Evolutionary conservation across 169 alveolate genomes (phyloP), one percentile per base, ranked within the genome.

Genomic region (Cryptosporidium andersoni): DNA sequence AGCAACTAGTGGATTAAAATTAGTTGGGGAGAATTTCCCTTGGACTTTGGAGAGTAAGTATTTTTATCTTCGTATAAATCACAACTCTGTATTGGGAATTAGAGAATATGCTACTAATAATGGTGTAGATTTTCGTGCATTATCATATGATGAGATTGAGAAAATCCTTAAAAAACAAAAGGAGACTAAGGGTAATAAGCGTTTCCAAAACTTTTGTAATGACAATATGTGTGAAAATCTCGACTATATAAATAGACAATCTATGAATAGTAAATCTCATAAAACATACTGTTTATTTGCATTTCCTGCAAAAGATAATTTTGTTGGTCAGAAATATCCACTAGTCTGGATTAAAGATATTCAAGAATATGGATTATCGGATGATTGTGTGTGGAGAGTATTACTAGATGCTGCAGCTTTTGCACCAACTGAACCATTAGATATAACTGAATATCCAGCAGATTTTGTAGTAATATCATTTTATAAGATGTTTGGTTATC

Each of bases 401-500:
- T 47, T 89, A 56, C 43, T 89, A 6, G 92, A 89, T 65, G 91
- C 90, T 1, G 92, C 92, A 39, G 91, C 91, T 14, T 37, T 53
- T 66, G 92, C 82, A 1, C 88, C 92, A n/a, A 82, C 90, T 3
- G 74, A 80, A n/a, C 80, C 58, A 53, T 43, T 89, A 12, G 58
- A 64, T 14, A 66, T 89, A 16, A 2, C 88, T 4, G 63, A 80
- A 34, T 2, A 63, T 51, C 65, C 91, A 34, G 90, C 92, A 11
- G 91, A 89, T 68, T 89, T 89, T 51, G 81, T 81, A 6, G 89
- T 82, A 63, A 8, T 89, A 3, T 89, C 92, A 8, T 89, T 89
- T 68, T 89, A 89, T 81, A 89, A 89, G 65, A 80, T 89, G 58
- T 89, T 89, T 65, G 92, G 92, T 6, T 82, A 89, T 55, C 92